These are phyloP conservation scores for Parmelia sp. DNA, from an alignment of 495 filamentous ascomycete species.

Conservation along the genomic window DNA sequence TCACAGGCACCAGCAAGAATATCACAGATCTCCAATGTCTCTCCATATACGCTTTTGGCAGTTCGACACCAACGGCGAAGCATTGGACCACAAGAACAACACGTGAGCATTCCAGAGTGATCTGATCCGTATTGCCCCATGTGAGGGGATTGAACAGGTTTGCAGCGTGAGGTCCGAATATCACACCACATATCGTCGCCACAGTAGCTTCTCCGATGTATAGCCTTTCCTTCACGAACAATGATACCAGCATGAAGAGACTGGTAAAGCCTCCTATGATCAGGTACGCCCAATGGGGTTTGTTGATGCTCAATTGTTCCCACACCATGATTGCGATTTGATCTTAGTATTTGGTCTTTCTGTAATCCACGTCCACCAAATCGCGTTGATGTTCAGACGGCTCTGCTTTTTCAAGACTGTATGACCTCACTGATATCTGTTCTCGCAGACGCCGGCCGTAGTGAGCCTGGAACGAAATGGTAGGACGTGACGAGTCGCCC, in stretches of 20 bases:
- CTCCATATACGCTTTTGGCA: conserved; percentile 97
- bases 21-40: conserved; percentile 92
- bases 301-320: conserved; percentile 87
- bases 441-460: conserved; percentile 19
- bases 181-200: conserved; percentile 90
- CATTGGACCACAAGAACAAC: conserved; percentile 98
- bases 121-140: conserved; percentile 93
- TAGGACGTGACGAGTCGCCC: conserved; percentile 46
- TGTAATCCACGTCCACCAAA: neutral
- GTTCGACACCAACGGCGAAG: conserved; percentile 97
- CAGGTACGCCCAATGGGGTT: conserved; percentile 95
- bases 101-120: conserved; percentile 93
- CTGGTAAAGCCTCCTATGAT: conserved; percentile 97
- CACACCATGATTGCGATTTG: conserved; percentile 64
- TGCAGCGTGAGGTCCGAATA: conserved; percentile 93
- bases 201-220: conserved; percentile 99
- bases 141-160: conserved; percentile 75
- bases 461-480: conserved; percentile 39
- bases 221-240: conserved; percentile 94
- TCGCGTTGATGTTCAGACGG: neutral
- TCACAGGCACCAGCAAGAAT: conserved; percentile 85
- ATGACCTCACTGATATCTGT: conserved; percentile 27
- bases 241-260: conserved; percentile 96
- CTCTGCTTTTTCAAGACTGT: neutral
- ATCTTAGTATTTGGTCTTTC: neutral